phyloP scores from a whole-genome alignment of 208 protist species.

The Trypanosoma boissoni region DNA sequence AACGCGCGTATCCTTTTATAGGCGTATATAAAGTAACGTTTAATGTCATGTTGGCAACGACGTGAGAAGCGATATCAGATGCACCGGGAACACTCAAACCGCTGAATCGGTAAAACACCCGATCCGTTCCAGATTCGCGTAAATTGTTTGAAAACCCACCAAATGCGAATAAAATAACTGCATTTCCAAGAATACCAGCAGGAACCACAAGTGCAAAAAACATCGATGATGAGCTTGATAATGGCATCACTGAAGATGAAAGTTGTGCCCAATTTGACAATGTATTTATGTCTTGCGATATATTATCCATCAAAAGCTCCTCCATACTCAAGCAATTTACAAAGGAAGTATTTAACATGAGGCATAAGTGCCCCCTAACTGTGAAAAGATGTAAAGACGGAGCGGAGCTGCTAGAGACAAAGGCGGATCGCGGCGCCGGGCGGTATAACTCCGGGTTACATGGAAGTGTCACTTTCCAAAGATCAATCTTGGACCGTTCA shows the following conservation, averaged over 20 bases:
- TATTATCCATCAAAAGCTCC: background rate
- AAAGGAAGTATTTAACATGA: conserved; percentile 16
- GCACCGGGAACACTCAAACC: background rate
- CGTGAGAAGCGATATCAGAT: background rate
- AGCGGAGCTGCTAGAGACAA: too few relatives aligned
- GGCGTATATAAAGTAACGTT: background rate
- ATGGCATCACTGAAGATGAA: background rate
- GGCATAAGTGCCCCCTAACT: conserved; percentile 21
- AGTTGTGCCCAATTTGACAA: conserved; percentile 13
- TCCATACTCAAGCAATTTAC: conserved; percentile 21
- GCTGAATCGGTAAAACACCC: conserved; percentile 9
- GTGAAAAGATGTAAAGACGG: conserved; percentile 15
- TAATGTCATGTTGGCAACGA: background rate
- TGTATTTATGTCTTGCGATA: background rate
- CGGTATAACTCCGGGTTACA: too few relatives aligned
- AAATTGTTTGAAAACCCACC: conserved; percentile 17
- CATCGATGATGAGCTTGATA: conserved; percentile 1
- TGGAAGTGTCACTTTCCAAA: too few relatives aligned
- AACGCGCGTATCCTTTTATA: background rate
- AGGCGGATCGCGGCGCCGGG: too few relatives aligned
- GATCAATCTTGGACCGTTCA: too few relatives aligned
- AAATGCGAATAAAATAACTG: conserved; percentile 15
- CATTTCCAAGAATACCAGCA: conserved; percentile 8
- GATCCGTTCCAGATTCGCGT: background rate
- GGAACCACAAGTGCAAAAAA: conserved; percentile 17